Base-by-base conservation (phyloP, 345 rosid genomes). In the Hibiscus mutabilis region DNA sequence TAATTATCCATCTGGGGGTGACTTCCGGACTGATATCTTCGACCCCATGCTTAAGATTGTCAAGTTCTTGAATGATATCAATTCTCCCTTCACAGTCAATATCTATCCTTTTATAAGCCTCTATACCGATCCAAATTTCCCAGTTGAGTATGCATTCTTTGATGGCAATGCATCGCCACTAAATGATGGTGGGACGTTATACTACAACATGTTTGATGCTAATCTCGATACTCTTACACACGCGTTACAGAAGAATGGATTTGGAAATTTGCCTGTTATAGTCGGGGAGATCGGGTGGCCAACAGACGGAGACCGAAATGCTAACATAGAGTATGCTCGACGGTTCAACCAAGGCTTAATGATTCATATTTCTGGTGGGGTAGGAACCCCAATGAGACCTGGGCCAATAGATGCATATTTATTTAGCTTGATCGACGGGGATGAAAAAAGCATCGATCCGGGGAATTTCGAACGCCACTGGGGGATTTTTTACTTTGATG, bases 241-340 rank as follows among this genome's bases (percentile, higher is more conserved):
- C 72, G 93, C 99, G 15, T 79, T 95, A 16, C 89, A 87, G 77
- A 95, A 86, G 86, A 90, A 95, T 60, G 97, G 99, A 51, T 92
- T 82, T 14, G 86, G 86, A 16, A 81, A 86, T 79, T 31, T 90
- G 87, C 91, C 92, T 0, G 80, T 95, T 44, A 84, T 95, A 8
- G 73, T 92, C 12, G 99, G 99, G 31, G 99, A 95, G 78, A 78
- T 92, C 8, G 97, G 99, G 14, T 92, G 99, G 97, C 99, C 99
- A 8, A 95, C 97, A 14, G 99, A 95, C 51, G 97, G 97, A 0
- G 89, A 95, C 68, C 78, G 64, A 63, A 88, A 83, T 24, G 99
- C 99, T 0, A 92, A 92, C 68, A 15, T 77, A 44, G 85, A 76
- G 35, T 84, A 82, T 74, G 97, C 97, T 21, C 91, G 81, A 35